A percentile compares a stretch with the other conserved stretches of the same genome.
Evolutionary conservation across 345 rosid species (phyloP).

Genomic region (Eucalyptus curtisii): DNA sequence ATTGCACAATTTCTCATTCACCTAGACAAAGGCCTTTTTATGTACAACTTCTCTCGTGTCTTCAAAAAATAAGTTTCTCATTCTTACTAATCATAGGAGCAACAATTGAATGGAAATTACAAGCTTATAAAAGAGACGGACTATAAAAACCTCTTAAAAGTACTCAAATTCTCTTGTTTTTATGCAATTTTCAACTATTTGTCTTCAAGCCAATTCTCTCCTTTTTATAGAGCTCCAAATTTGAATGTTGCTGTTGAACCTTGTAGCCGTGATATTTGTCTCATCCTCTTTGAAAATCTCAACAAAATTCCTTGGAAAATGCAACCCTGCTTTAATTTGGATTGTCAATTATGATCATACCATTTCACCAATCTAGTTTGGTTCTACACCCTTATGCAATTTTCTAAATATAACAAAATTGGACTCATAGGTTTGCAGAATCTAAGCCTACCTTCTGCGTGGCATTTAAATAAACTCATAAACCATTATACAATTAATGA

Average conservation of each 20-base stretch:
- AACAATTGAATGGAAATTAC: background rate
- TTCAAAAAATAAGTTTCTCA: too few species aligned
- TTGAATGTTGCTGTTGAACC: background rate
- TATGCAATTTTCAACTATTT: background rate
- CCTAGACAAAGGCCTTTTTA: too few species aligned
- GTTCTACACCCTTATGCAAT: background rate
- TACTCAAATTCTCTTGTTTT: too few species aligned
- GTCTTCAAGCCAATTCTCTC: background rate
- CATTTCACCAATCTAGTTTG: background rate
- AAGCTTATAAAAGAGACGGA: background rate
- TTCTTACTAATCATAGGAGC: too few species aligned
- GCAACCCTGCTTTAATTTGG: background rate
- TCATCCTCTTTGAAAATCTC: background rate
- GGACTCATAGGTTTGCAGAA: background rate
- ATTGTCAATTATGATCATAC: background rate
- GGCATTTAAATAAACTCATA: background rate
- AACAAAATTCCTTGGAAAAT: background rate
- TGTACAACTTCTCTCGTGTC: too few species aligned
- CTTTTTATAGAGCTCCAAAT: background rate
- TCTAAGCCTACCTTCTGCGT: background rate
- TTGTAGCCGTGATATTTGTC: background rate
- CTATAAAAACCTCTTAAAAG: too few species aligned
- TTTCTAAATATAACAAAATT: background rate
- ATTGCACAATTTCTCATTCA: too few species aligned
- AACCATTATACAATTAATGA: too few species aligned